Conservation (phyloP, 345 rosid genomes). For the Eucalyptus caleyi region DNA sequence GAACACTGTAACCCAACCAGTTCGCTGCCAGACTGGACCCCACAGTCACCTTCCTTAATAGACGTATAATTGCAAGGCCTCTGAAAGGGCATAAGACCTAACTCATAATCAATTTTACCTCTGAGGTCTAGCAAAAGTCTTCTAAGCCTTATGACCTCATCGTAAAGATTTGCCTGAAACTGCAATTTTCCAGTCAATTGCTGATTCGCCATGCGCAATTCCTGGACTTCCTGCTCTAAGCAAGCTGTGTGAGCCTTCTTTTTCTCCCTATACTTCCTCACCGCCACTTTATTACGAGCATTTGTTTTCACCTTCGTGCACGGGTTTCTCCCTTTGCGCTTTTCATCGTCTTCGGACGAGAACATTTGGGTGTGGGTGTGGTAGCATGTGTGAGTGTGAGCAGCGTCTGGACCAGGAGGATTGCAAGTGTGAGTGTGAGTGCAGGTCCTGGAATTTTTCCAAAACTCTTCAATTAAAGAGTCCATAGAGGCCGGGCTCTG, state of each 20-base stretch:
- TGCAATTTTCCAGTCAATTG: conserved; percentile 40
- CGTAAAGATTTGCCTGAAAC: conserved; percentile 36
- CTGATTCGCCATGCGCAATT: conserved; percentile 29
- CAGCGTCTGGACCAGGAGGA: conserved; percentile 52
- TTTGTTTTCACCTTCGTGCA: conserved; percentile 23
- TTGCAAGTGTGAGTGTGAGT: conserved; percentile 76
- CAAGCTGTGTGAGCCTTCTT: conserved; percentile 66
- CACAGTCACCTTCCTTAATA: conserved; percentile 21
- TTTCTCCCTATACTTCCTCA: conserved; percentile 68
- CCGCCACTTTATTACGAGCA: conserved; percentile 67
- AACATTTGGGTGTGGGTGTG: conserved; percentile 51
- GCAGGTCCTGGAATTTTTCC: conserved; percentile 35
- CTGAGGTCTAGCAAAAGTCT: conserved; percentile 33
- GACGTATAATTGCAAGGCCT: conserved; percentile 10
- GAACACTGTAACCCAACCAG: not conserved
- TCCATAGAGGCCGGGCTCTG: conserved; percentile 10
- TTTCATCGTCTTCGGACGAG: conserved; percentile 29
- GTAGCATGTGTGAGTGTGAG: conserved; percentile 66
- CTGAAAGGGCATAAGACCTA: conserved; percentile 34
- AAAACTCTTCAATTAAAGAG: conserved; percentile 19
- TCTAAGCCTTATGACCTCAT: conserved; percentile 39
- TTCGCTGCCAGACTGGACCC: conserved; percentile 1
- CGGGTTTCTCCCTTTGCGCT: conserved; percentile 3
- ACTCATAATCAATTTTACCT: conserved; percentile 37
- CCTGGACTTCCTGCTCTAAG: conserved; percentile 67